Evolutionary conservation across 2,329 filamentous ascomycete species (phyloP), one percentile per base, ranked within the genome.

Genomic region (Xylaria sp.): DNA sequence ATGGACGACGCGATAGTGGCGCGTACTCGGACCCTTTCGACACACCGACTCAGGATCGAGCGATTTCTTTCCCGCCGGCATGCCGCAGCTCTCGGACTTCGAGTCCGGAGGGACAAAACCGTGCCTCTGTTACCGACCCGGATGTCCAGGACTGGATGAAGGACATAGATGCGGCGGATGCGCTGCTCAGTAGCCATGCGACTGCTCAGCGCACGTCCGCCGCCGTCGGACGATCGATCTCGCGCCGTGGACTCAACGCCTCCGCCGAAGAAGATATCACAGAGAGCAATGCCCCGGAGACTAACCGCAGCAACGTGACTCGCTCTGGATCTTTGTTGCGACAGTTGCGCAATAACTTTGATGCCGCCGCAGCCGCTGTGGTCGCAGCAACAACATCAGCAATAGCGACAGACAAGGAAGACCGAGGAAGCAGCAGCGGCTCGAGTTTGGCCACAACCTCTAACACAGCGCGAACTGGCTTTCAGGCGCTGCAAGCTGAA

Each of bases 61-160:
- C 61, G 0, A 50, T 70, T 7, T 67, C 68, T 2, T 67, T 73
- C 23, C 67, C 68, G 1, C 69, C 72, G 2, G 68, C 74, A 8
- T 69, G 70, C 52, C 74, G 75, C 37, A 70, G 65, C 2, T 73
- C 74, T 1, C 66, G 68, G 42, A 76, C 75, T 2, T 76, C 76
- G 0, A 79, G 75, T 56, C 76, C 77, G 1, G 78, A 81, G n/a
- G 66, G 61, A 18, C 69, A 66, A 3, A 67, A 70, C 46, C 60
- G 66, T 39, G 61, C 49, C 63, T 66, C 64, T 62, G 66, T 63
- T 23, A 69, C 63, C 55, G 79, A 85, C 64, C 78, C 78, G 0
- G 83, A 84, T 37, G 82, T 85, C 2, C 80, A 81, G 58, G 79
- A 81, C 62, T 85, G 83, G 83, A 81, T 83, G 51, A 77, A 78